Percentiles rank a stretch among this genome's conserved stretches.
These are phyloP conservation scores for Boletus vinaceobasis DNA, from an alignment of 768 basidiomycete genomes.

Conservation along the genomic window DNA sequence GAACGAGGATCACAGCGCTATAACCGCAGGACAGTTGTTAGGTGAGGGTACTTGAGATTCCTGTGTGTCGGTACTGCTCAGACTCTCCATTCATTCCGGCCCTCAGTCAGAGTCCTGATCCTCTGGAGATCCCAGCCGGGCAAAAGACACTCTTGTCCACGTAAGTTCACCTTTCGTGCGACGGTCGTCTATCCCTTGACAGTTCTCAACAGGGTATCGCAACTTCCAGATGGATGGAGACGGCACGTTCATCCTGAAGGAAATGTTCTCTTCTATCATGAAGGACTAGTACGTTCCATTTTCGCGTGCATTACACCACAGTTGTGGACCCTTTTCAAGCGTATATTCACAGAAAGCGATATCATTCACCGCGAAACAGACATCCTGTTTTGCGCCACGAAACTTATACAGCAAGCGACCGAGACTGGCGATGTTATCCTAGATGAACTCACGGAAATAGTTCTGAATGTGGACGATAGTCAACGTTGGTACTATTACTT, in stretches of 20 bases:
- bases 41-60: neutral
- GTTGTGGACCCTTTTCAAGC: constrained; percentile 2
- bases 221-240: neutral
- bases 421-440: neutral
- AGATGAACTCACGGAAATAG: constrained; percentile 6
- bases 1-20: neutral
- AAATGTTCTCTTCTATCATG: neutral
- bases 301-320: no score
- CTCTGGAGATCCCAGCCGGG: neutral
- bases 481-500: constrained; percentile 11
- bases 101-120: neutral
- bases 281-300: neutral
- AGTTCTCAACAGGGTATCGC: neutral
- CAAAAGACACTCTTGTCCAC: neutral
- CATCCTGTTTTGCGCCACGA: neutral
- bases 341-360: constrained; percentile 11
- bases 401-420: constrained; percentile 4
- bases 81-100: neutral
- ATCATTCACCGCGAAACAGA: neutral
- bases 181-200: neutral
- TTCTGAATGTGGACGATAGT: neutral
- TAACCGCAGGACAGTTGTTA: neutral
- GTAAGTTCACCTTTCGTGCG: neutral
- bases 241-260: neutral
- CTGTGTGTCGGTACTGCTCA: neutral